A percentile compares a stretch with the other conserved stretches of the same genome.
These are phyloP conservation scores for Thermomyces lanuginosus DNA, from an alignment of 2,329 filamentous ascomycete species.

Conservation along the genomic window DNA sequence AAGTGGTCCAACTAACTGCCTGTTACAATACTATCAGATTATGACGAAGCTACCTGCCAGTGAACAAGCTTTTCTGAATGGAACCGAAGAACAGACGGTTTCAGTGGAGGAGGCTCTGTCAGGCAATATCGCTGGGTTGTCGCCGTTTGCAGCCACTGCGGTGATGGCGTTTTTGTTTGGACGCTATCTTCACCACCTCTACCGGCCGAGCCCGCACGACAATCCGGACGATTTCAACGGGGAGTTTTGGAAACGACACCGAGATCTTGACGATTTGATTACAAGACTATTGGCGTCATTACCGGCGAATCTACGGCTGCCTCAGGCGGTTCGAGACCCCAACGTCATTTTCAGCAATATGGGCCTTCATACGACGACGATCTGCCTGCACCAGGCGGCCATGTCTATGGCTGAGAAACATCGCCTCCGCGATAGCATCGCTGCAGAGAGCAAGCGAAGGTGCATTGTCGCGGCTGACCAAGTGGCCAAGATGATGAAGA, in stretches of 20 bases:
- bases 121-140: slow-evolving; percentile 54
- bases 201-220: slow-evolving; percentile 68
- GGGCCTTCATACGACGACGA: slow-evolving; percentile 90
- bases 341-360: slow-evolving; percentile 92
- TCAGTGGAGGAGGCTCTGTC: slow-evolving; percentile 41
- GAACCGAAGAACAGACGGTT: slow-evolving; percentile 54
- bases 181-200: slow-evolving; percentile 76
- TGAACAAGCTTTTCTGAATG: slow-evolving; percentile 72
- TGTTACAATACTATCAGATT: slow-evolving; percentile 40
- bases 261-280: slow-evolving; percentile 74
- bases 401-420: slow-evolving; percentile 96
- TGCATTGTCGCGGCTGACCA: slow-evolving; percentile 89
- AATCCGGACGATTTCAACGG: slow-evolving; percentile 77
- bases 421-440: slow-evolving; percentile 56
- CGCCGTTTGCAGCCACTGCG: slow-evolving; percentile 62
- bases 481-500: slow-evolving; percentile 87
- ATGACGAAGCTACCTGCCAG: slow-evolving; percentile 68
- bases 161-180: slow-evolving; percentile 83
- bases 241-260: slow-evolving; percentile 88
- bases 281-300: slow-evolving; percentile 72
- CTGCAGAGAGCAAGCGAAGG: slow-evolving; percentile 77
- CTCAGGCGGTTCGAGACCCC: slow-evolving; percentile 55
- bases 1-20: slow-evolving; percentile 9
- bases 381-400: slow-evolving; percentile 93
- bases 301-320: slow-evolving; percentile 65